Evolutionary conservation across 192 early-diverging fungal genomes (phyloP), one percentile per base, ranked within the genome.

Genomic region (Haplosporangium gracile): DNA sequence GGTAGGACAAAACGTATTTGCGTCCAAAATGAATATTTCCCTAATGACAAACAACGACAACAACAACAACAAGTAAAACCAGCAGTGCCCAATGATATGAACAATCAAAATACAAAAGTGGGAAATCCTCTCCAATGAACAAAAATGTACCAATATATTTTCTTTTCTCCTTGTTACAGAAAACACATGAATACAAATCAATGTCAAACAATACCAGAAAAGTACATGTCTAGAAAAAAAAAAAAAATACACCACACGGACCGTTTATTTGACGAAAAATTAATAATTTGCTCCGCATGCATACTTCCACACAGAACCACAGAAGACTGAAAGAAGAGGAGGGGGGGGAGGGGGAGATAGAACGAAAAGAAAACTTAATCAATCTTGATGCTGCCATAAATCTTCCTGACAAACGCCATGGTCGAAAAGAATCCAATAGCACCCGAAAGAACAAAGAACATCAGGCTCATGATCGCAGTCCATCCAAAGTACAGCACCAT

Each of bases 401-500:
- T 96, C 78, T 91, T 93, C 43, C 94, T 90, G 8, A 98, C 91
- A 91, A 98, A 98, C 47, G 90, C 32, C 79, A 94, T 90, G 49
- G 95, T 94, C 36, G 95, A 93, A 40, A 94, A 92, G 89, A 97
- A 95, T 18, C 97, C 97, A 76, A 96, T 93, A 22, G 94, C 87
- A 11, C 96, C 95, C 0, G 94, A 94, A 79, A 97, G 84, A 34
- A 96, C 86, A 79, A 96, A 94, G 80, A 97, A 90, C 60, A 95
- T 85, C 77, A 96, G 75, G 85, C 96, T 97, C 49, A 92, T 94
- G 65, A 97, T 90, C 5, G 85, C 86, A 74, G 95, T 96, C 88
- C 95, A 99, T 75, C 97, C 97, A 93, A 99, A 98, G 89, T 97
- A 99, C 77, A 96, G 93, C 26, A 95, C 91, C 49, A 95, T 92